Evolutionary conservation across 2,329 filamentous ascomycete genomes (phyloP).

Genomic region (Xylaria sp.): DNA sequence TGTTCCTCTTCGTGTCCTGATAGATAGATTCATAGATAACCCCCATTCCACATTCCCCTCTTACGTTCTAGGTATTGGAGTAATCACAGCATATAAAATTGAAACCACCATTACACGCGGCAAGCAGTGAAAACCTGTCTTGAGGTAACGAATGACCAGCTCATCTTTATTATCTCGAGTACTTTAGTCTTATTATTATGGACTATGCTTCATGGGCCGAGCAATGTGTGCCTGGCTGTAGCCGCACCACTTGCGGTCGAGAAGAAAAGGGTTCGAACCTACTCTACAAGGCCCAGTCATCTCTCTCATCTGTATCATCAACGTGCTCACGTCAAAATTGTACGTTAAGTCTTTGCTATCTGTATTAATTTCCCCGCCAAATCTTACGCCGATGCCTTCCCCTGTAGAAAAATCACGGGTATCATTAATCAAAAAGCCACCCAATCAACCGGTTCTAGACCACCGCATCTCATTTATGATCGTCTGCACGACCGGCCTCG

Average conservation of each 20-base stretch:
- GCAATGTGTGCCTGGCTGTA: too few relatives aligned
- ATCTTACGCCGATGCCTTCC: neutral
- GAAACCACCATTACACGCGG: neutral
- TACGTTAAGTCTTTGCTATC: neutral
- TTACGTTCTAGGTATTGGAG: too few relatives aligned
- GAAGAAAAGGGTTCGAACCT: too few relatives aligned
- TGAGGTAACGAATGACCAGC: neutral
- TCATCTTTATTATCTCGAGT: neutral
- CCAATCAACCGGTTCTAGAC: neutral
- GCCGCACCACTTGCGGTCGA: too few relatives aligned
- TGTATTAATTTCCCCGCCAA: neutral
- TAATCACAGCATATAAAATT: neutral
- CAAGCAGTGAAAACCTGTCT: neutral
- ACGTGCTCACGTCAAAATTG: conserved; percentile 7
- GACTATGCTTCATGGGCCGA: too few relatives aligned
- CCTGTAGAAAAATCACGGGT: conserved; percentile 7
- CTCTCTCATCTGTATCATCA: too few relatives aligned
- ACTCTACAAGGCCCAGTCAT: too few relatives aligned
- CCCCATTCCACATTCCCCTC: neutral
- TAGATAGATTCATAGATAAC: neutral
- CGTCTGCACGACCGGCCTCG: neutral
- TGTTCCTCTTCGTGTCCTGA: neutral
- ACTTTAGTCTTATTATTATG: too few relatives aligned
- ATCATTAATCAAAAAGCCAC: conserved; percentile 12
- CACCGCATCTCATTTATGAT: too few relatives aligned